Base-by-base conservation (phyloP, 768 basidiomycete species). In the Naematelia encephala region DNA sequence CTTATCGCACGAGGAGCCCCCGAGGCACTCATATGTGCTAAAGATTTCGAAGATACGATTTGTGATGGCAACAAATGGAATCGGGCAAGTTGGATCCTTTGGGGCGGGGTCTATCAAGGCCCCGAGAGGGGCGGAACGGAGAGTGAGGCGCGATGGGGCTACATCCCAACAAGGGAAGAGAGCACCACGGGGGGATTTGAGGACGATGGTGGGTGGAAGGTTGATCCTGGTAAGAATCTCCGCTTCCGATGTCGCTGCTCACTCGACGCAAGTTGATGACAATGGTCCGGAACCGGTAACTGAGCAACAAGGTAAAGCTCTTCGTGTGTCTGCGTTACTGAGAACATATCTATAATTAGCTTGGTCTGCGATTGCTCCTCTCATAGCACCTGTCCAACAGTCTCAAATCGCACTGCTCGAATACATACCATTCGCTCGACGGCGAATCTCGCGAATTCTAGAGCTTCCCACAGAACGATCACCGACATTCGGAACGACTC, bases 401-500 rank as follows among this genome's bases (percentile, higher is more conserved):
- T 39, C 13, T 2, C 26, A 54, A 2, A 43, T 64, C n/a, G 42
- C 45, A 1, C 43, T 68, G 52, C 52, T 67, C 19, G 44, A 58
- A 21, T 62, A 69, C 46, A 49, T 72, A 11, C 68, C 70, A 8
- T 72, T 52, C 48, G 22, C 56, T 26, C 60, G 69, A 27, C 62
- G 68, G 25, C 28, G 56, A 2, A 49, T 70, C 21, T 30, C 45
- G 26, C 34, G 56, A 5, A 39, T 62, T 25, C 53, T 61, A 4
- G 39, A 53, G 16, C 11, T 21, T 1, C 21, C 47, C 4, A 25
- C 34, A 12, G n/a, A 19, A 11, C 39, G 11, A 4, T n/a, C 19
- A 3, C 64, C 60, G 1, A 1, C 16, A 3, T 65, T 56, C 51
- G 25, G 53, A 23, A 51, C 52, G 19, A 43, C 2, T 27, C 12